Evolutionary conservation across 2,329 filamentous ascomycete genomes (phyloP).

Genomic region (Colletotrichum destructivum): DNA sequence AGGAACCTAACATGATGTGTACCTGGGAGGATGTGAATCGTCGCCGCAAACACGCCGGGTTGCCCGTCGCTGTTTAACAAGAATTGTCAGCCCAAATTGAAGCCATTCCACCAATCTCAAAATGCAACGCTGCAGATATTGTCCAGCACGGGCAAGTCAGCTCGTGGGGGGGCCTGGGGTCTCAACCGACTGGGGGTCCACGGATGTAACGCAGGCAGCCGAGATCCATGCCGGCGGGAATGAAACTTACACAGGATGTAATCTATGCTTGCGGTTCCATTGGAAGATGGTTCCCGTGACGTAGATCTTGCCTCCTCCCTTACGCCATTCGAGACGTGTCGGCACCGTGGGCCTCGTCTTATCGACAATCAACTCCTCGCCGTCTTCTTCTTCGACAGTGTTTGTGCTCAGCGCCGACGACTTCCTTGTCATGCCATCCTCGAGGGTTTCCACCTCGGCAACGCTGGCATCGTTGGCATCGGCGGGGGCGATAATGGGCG

Average conservation of each 20-base stretch:
- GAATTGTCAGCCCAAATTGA: constrained; percentile 5
- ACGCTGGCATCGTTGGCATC: constrained; percentile 71
- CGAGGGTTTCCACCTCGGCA: constrained; percentile 67
- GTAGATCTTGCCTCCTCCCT: constrained; percentile 89
- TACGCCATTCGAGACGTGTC: constrained; percentile 88
- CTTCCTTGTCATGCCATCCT: constrained; percentile 67
- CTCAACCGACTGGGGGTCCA: constrained; percentile 22
- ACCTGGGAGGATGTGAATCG: constrained; percentile 87
- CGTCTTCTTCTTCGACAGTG: constrained; percentile 82
- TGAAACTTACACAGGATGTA: constrained; percentile 84
- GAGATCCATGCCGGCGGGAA: constrained; percentile 15
- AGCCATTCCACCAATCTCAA: not conserved
- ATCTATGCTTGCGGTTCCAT: constrained; percentile 94
- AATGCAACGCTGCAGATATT: constrained; percentile 39
- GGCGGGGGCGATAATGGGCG: constrained; percentile 84
- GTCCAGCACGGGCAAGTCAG: constrained; percentile 11
- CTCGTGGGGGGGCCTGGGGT: not conserved
- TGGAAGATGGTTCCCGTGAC: constrained; percentile 98
- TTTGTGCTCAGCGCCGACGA: constrained; percentile 73
- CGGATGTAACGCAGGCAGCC: constrained; percentile 42
- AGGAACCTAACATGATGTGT: constrained; percentile 98
- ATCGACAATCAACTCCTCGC: constrained; percentile 82
- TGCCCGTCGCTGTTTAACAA: constrained; percentile 62
- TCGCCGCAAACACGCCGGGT: constrained; percentile 79
- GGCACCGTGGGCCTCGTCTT: constrained; percentile 85